Base-by-base conservation (phyloP, 2,329 filamentous ascomycete genomes). In the Gremmenia infestans region DNA sequence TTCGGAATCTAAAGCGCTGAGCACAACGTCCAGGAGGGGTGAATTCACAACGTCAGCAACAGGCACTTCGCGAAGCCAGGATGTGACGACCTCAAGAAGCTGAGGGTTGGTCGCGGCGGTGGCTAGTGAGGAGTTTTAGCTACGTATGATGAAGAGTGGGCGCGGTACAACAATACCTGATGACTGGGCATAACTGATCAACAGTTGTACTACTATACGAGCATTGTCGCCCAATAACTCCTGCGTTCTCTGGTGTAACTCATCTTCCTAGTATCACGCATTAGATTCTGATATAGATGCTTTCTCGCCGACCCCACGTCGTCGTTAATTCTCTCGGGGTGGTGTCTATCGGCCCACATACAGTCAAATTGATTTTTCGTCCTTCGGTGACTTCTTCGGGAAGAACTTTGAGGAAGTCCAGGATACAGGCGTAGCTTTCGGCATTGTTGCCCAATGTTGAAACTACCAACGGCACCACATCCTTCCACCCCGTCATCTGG, bases 351-450 rank as follows among this genome's bases (percentile, higher is more conserved):
- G 79, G 78, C 87, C 85, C 82, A 93, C 91, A 79, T 94, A 96
- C 92, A 84, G 91, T 92, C 77, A 99, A 82, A 81, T 91, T 96
- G 81, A 99, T 97, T 79, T 97, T 99, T 76, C 94, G 91, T 77
- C 94, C 94, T 81, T 99, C 93, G 66, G 90, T 97, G 70, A 99
- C 94, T 81, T 99, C 94, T 80, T 99, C 94, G 55, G 94, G 94
- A 63, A 99, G 85, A 68, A 99, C 92, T 73, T 91, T 91, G 63
- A 99, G 81, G 73, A 99, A 99, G 73, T 99, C 94, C 69, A 99
- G 80, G 68, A 97, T 88, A 72, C 89, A 94, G 63, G 91, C 85
- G 67, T 94, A 85, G 71, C 88, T 91, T 69, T 86, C 84, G 58
- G 87, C 83, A 68, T 88, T 87, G 71, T 82, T 83, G 63, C 88